Conservation (phyloP, 1,139 yeast species). For the Yamadazyma blattariae region DNA sequence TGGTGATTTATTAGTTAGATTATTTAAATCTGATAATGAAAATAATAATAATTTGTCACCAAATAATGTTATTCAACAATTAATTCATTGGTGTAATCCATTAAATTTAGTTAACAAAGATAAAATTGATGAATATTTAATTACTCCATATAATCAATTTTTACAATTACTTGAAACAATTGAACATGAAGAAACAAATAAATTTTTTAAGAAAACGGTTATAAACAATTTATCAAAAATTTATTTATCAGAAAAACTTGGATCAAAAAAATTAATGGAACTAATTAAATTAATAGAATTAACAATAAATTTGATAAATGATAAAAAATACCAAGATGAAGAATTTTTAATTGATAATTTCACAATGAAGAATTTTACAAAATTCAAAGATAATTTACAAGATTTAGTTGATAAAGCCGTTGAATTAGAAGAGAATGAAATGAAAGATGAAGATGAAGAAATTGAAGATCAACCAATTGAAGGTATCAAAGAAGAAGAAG, state of each 20-base stretch:
- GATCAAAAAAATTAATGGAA: conserved; percentile 29
- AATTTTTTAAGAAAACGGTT: conserved; percentile 54
- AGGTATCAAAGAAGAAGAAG: conserved; percentile 7
- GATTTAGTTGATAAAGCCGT: conserved; percentile 19
- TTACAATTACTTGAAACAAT: conserved; percentile 52
- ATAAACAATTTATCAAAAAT: conserved; percentile 53
- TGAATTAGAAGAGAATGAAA: conserved; percentile 4
- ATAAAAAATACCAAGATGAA: conserved; percentile 18
- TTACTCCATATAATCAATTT: conserved; percentile 52
- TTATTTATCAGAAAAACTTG: conserved; percentile 27
- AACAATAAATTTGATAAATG: conserved; percentile 27
- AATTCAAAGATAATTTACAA: conserved; percentile 32
- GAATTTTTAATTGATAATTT: conserved; percentile 41
- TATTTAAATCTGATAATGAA: conserved; percentile 37
- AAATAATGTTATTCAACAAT: conserved; percentile 65
- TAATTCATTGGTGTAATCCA: conserved; percentile 88
- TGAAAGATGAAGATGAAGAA: conserved; percentile 7
- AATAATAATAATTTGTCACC: conserved; percentile 19
- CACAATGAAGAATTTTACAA: conserved; percentile 46
- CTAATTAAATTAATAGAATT: conserved; percentile 32
- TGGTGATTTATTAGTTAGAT: conserved; percentile 63
- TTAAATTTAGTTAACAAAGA: conserved; percentile 55
- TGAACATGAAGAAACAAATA: conserved; percentile 47
- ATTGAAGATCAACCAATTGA: conserved; percentile 3
- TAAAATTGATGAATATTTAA: conserved; percentile 16